Evolutionary conservation across 257 asterid genomes (phyloP), one percentile per base, ranked within the genome.

Genomic region (Perilla frutescens): DNA sequence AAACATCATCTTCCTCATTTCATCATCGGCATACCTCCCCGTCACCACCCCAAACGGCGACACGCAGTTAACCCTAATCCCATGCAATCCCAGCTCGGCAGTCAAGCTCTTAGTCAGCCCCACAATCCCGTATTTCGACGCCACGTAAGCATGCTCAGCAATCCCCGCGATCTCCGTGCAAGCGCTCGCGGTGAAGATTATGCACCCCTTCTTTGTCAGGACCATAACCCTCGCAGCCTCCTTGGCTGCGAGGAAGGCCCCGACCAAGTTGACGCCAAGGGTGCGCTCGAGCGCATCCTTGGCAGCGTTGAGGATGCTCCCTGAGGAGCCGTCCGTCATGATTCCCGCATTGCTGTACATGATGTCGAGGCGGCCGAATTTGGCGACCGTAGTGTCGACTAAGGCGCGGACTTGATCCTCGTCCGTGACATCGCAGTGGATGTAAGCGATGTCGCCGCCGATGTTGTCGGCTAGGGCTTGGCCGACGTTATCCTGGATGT

Each of bases 261-360:
- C 91, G 0, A 81, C 63, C 12, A 88, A 1, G 68, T 88, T 88
- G 0, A 86, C 79, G 1, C 49, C 13, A 0, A 84, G 45, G 32
- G 81, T 70, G 3, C 59, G 40, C 13, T 82, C 86, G 1, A 87
- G 0, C 6, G 62, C 78, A 1, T 53, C 39, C 58, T 77, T 81
- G 2, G 73, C 39, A 1, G 66, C 44, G 9, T 55, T 20, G 31
- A 78, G 8, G 7, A 85, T 81, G 78, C 85, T 70, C 0, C 26
- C 56, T 3, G 15, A 39, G 3, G 2, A 5, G 2, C 63, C 32
- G 5, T 69, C 73, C 4, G 67, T 70, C 13, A 78, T 5, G 49
- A 86, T 49, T 1, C 90, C 91, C 0, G 87, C 93, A 20, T 88
- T 86, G 77, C 82, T 86, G 65, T 59, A 75, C 88, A 88, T 80